Evolutionary conservation across 345 rosid species (phyloP), one percentile per base, ranked within the genome.

Genomic region (Barbarea vulgaris): DNA sequence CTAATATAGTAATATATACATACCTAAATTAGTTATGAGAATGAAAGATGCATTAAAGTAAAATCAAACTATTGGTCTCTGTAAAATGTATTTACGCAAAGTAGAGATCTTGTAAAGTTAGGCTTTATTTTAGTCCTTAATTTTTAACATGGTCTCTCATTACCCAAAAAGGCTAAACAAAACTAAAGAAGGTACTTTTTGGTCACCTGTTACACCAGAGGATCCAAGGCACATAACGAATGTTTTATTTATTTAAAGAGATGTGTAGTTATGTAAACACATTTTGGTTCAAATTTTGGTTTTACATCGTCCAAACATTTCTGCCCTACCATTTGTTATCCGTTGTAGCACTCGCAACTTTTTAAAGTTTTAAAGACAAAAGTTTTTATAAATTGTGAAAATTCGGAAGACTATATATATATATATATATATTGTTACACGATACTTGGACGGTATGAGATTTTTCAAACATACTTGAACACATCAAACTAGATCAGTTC

Each of bases 171-270:
- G 54, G 37, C 48, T 14, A 68, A 68, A 51, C 69, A 41, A 68
- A 33, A 39, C 8, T 27, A 69, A 61, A 76, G 19, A 76, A 69
- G 50, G 19, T 44, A 66, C 75, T 42, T 76, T 61, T 22, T 44
- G 64, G 70, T 69, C 70, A 61, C 56, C 64, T 42, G 18, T 58
- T 36, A 47, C 70, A 69, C 41, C 31, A 62, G 64, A 69, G 80
- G 30, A 76, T 76, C 80, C 80, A 76, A 76, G 63, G 79, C 69
- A 48, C 44, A 19, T 75, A 48, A 58, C 67, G 14, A 74, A 74
- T 57, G 73, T 67, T 75, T 60, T 62, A 12, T 59, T 67, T 28
- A 28, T 67, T 47, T 21, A 48, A 56, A 59, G 47, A 3, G n/a
- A 47, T n/a, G 1, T 31, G 0, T 21, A 15, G 65, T 48, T 55